Percentiles rank a stretch among this genome's conserved stretches.
These are phyloP conservation scores for Claviceps humidiphila DNA, from an alignment of 2,329 filamentous ascomycete genomes.

Conservation along the genomic window DNA sequence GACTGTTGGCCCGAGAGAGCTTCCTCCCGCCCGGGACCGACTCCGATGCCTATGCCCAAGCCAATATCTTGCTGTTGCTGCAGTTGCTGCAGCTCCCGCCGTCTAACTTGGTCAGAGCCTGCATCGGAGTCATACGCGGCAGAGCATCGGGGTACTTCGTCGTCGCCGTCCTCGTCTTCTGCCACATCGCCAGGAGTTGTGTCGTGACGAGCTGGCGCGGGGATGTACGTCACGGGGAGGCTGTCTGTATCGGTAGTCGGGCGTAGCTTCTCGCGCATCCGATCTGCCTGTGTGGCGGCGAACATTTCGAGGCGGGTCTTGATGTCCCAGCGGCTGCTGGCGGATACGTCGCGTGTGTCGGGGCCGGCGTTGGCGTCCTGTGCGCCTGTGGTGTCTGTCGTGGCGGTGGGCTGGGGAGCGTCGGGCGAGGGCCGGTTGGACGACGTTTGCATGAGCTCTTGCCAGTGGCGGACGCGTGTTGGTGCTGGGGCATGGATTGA, in stretches of 20 bases:
- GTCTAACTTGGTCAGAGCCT: not conserved
- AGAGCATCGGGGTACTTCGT: conserved; percentile 20
- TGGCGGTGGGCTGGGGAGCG: not conserved
- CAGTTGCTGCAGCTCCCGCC: conserved; percentile 6
- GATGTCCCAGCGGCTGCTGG: conserved; percentile 38
- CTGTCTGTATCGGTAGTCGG: conserved; percentile 40
- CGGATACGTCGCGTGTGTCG: conserved; percentile 9
- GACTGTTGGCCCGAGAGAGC: conserved; percentile 11
- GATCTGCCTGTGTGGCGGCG: conserved; percentile 46
- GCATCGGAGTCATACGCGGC: conserved; percentile 4
- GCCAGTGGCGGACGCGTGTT: conserved; percentile 16
- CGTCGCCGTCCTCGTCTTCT: conserved; percentile 46
- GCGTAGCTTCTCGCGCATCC: conserved; percentile 41
- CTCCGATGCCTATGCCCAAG: not conserved
- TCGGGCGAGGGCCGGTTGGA: not conserved
- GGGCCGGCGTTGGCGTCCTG: not conserved
- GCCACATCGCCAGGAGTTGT: conserved; percentile 42
- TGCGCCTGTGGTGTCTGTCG: not conserved
- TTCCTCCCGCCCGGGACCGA: not conserved
- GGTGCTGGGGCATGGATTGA: conserved; percentile 14
- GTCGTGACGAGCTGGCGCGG: conserved; percentile 45
- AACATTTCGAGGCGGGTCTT: conserved; percentile 46
- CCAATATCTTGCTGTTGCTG: conserved; percentile 1
- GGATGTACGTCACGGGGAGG: conserved; percentile 46
- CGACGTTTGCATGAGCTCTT: conserved; percentile 3